Base-by-base conservation (phyloP, 495 filamentous ascomycete genomes). In the Cudoniella acicularis region DNA sequence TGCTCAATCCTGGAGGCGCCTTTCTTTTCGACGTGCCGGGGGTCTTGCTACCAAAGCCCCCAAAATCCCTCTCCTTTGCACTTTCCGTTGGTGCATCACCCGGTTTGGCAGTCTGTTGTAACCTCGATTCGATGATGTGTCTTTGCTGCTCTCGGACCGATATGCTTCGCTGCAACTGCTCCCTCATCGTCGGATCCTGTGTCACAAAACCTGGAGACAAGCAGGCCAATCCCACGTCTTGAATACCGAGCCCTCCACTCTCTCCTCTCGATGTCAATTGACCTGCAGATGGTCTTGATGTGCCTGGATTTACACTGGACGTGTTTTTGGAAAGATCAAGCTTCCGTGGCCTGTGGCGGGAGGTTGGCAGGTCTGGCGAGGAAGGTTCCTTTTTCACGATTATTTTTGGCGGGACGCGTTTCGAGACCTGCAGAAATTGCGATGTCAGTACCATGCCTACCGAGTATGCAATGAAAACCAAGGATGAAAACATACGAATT, bases 371-470 rank as follows among this genome's bases (percentile, higher is more conserved):
- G 40, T 87, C 87, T 48, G 94, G 94, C 24, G 91, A 91, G 23
- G 91, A 91, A 8, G 89, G 89, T 71, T 98, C 94, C 75, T 96
- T 96, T 79, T 98, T 98, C 42, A 98, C 92, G 60, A 96, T 83
- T 60, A 97, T 93, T 72, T 88, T 91, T 11, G 90, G 87, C 54
- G 81, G 73, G 61, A 74, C 76, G 55, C 70, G 68, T 73, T 78
- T 73, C 81, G 74, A 61, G 75, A 73, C 52, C 79, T 83, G 69
- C 64, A 59, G 46, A 52, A 46, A 57, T 58, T 45, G 43, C 42
- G 11, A 58, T 52, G 50, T 64, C 46, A 68, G 59, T 62, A 45
- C 55, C 36, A 57, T 25, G 6, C 16, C 36, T 52, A 48, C 36
- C 36, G 18, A 51, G 52, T 46, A 20, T 27, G 2, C 40, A 48